Percentiles rank a stretch among this genome's conserved stretches.
These are phyloP conservation scores for Lavandula angustifolia DNA, from an alignment of 257 asterid genomes.

Conservation along the genomic window DNA sequence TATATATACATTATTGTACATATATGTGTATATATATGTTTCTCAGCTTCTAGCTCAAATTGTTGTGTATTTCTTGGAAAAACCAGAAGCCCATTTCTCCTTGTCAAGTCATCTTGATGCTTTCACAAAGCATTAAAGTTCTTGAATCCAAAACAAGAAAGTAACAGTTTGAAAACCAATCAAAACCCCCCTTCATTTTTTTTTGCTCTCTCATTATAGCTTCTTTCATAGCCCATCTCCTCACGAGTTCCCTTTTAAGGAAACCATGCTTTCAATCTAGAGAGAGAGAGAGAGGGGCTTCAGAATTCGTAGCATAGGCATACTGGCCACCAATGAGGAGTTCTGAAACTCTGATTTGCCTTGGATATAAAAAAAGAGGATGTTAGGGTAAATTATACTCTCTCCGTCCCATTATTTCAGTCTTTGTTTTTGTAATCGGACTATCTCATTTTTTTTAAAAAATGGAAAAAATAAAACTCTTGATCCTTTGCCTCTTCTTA, in stretches of 20 bases:
- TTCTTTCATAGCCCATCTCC: constrained; percentile 25
- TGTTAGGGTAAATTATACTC: too few relatives aligned
- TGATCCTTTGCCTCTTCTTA: too few relatives aligned
- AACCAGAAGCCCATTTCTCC: constrained; percentile 14
- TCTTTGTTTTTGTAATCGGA: too few relatives aligned
- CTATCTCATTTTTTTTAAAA: too few relatives aligned
- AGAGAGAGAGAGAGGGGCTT: constrained; percentile 5
- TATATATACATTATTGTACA: background rate
- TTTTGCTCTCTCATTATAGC: constrained; percentile 24
- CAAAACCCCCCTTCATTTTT: constrained; percentile 31
- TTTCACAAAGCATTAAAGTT: constrained; percentile 44
- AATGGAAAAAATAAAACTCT: too few relatives aligned
- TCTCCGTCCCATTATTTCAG: too few relatives aligned
- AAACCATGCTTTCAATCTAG: constrained; percentile 11
- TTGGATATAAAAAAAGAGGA: background rate
- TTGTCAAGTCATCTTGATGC: constrained; percentile 35
- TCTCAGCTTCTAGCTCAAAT: background rate
- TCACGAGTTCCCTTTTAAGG: constrained; percentile 31
- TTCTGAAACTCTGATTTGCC: constrained; percentile 40
- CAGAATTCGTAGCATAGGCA: constrained; percentile 5
- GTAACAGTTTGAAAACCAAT: constrained; percentile 49
- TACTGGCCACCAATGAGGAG: constrained; percentile 55
- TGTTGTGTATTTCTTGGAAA: background rate
- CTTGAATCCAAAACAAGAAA: constrained; percentile 50
- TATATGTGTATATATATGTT: background rate